phyloP scores from a whole-genome alignment of 2,329 filamentous ascomycete genomes.

The Zasmidium cellare region DNA sequence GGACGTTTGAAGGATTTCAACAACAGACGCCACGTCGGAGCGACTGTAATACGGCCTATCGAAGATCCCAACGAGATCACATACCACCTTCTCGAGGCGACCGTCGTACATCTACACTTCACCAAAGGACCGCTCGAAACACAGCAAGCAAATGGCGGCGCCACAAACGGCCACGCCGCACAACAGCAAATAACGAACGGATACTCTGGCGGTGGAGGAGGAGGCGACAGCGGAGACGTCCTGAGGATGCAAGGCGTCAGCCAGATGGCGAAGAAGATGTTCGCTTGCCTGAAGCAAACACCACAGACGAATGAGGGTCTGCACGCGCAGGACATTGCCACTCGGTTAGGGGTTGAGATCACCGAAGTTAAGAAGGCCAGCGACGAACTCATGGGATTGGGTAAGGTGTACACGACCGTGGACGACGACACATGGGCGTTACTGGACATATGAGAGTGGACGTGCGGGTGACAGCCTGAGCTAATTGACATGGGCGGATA shows the following conservation, averaged over 20 bases:
- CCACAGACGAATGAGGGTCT: conserved; percentile 79
- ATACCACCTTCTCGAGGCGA: conserved; percentile 88
- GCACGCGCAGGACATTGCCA: conserved; percentile 75
- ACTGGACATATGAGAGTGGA: conserved; percentile 60
- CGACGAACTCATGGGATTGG: conserved; percentile 73
- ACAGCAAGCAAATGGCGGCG: conserved; percentile 40
- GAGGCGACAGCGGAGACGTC: conserved; percentile 30
- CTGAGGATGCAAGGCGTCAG: conserved; percentile 38
- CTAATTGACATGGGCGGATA: too few species aligned
- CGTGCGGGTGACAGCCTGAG: too few species aligned
- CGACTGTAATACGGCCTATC: conserved; percentile 77
- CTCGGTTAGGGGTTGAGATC: conserved; percentile 63
- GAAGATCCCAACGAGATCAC: conserved; percentile 88
- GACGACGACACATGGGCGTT: conserved; percentile 92
- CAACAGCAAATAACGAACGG: conserved; percentile 28
- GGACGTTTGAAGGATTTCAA: conserved; percentile 82
- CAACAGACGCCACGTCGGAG: conserved; percentile 77
- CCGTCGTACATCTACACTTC: conserved; percentile 82
- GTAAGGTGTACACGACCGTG: conserved; percentile 84
- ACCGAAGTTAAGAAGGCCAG: conserved; percentile 73
- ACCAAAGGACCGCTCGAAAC: conserved; percentile 64
- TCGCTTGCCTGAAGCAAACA: conserved; percentile 64
- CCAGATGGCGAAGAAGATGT: conserved; percentile 66
- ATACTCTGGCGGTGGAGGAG: conserved; percentile 31
- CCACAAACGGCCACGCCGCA: conserved; percentile 27